phyloP scores from a whole-genome alignment of 2,329 filamentous ascomycete genomes.

The Emericellopsis cladophorae region DNA sequence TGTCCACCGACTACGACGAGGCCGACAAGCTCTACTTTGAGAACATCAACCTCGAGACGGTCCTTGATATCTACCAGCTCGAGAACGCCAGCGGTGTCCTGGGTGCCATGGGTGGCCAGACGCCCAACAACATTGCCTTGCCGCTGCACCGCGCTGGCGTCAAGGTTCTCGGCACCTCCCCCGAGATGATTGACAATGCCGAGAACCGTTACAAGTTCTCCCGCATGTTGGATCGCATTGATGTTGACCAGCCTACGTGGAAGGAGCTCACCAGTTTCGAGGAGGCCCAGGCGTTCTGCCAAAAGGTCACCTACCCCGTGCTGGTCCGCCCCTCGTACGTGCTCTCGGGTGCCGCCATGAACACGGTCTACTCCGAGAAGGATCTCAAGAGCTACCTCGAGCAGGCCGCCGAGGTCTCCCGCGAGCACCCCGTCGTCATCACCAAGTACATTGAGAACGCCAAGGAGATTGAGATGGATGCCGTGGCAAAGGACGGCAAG shows the following conservation, averaged over 20 bases:
- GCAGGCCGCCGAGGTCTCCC: slow-evolving; percentile 85
- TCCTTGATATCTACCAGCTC: slow-evolving; percentile 86
- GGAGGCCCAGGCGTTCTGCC: slow-evolving; percentile 78
- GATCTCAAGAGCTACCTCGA: slow-evolving; percentile 80
- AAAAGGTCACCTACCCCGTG: slow-evolving; percentile 83
- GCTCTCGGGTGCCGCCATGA: slow-evolving; percentile 95
- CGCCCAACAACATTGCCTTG: slow-evolving; percentile 93
- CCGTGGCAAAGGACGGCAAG: slow-evolving; percentile 78
- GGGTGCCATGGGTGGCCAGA: slow-evolving; percentile 94
- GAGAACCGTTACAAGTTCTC: slow-evolving; percentile 99
- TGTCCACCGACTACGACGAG: slow-evolving; percentile 86
- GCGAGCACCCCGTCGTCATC: slow-evolving; percentile 93
- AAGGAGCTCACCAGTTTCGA: slow-evolving; percentile 94
- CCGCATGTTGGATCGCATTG: slow-evolving; percentile 89
- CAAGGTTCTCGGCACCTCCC: slow-evolving; percentile 87
- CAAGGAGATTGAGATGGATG: slow-evolving; percentile 99
- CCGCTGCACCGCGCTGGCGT: slow-evolving; percentile 80
- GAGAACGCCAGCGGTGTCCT: slow-evolving; percentile 77
- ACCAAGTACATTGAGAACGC: slow-evolving; percentile 99
- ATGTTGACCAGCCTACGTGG: slow-evolving; percentile 93
- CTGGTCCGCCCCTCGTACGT: slow-evolving; percentile 94
- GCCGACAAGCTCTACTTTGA: slow-evolving; percentile 94
- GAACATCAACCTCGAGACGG: slow-evolving; percentile 80
- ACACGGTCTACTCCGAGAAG: slow-evolving; percentile 93
- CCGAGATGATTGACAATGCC: slow-evolving; percentile 96